Base-by-base conservation (phyloP, 805 yeast species). In the Torulaspora maleeae region DNA sequence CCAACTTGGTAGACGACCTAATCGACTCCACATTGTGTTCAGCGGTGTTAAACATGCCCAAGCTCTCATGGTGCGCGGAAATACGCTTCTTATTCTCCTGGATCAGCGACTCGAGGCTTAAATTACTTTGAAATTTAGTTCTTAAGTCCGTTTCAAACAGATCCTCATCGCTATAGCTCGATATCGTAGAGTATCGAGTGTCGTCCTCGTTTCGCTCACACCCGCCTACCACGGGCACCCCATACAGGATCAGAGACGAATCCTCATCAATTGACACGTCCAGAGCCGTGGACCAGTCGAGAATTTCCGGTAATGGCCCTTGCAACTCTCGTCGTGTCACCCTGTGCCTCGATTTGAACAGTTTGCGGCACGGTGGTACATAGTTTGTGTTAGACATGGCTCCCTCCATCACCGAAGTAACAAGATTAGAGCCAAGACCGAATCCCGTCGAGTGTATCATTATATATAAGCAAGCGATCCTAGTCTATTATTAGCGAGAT, bases 101-200 rank as follows among this genome's bases (percentile, higher is more conserved):
- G 20, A 53, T 47, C 36, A 53, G 37, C n/a, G 51, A 53, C 38
- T 53, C 57, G 13, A 53, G 43, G 27, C 55, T 51, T 27, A 51
- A 13, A 34, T 53, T 53, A 16, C 48, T 45, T 35, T 50, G 50
- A 48, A 51, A 35, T 27, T 44, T 37, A 19, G 41, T 36, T 19
- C 42, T 45, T 17, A 49, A 33, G 9, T 51, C 51, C 10, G 50
- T 44, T 9, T 45, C 49, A 30, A 47, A 51, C 27, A 43, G 27
- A 22, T 46, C 40, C 25, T 43, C 47, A n/a, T 36, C 42, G 17
- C 38, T 34, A 12, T 19, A 25, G 27, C 40, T 41, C 25, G 41
- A 37, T 16, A 48, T 20, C 12, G 41, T 44, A 5, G 54, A 50
- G 8, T 34, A 17, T 12, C 36, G 29, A 19, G 44, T 36, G 9